Evolutionary conservation across 345 rosid genomes (phyloP), one percentile per base, ranked within the genome.

Genomic region (Toxicodendron radicans): DNA sequence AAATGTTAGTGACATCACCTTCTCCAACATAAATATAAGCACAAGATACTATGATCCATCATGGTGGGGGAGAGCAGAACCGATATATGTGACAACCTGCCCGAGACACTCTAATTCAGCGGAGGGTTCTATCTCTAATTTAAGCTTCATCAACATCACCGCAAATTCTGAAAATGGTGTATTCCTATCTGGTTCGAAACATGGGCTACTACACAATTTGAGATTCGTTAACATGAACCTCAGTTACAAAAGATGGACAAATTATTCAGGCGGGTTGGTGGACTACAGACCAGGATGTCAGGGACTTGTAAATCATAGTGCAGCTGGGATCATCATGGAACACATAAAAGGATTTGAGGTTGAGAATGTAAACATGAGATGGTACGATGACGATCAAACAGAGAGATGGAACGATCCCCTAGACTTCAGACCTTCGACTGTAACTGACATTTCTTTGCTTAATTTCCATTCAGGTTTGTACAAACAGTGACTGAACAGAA

Each of bases 11-110:
- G 93, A 84, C 74, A 35, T 95, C 52, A 87, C 91, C 53, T 93
- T 95, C 86, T 91, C 97, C 4, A 95, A 95, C 77, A 88, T 93
- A 59, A 91, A 93, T 35, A 89, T 93, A 51, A 86, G 81, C 78
- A 95, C 99, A 49, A 85, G 97, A 82, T 95, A 90, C 79, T 95
- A 95, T 64, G 83, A 95, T 76, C 93, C 85, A 0, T 91, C 90
- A 0, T 92, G 99, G 99, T 90, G 97, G 98, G 96, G 99, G 30
- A 90, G 97, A 82, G 96, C 97, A 1, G 98, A 95, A 71, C 97
- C 99, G n/a, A 90, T 95, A 52, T 95, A 91, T 13, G 85, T 93
- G 71, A 93, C 99, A 23, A 85, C 88, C 38, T 95, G 98, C 75
- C 93, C 94, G 0, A 83, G 98, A 8, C 0, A 80, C 70, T 56